Evolutionary conservation across 352 stramenopile species (phyloP).

Genomic region (Pythium sp.): DNA sequence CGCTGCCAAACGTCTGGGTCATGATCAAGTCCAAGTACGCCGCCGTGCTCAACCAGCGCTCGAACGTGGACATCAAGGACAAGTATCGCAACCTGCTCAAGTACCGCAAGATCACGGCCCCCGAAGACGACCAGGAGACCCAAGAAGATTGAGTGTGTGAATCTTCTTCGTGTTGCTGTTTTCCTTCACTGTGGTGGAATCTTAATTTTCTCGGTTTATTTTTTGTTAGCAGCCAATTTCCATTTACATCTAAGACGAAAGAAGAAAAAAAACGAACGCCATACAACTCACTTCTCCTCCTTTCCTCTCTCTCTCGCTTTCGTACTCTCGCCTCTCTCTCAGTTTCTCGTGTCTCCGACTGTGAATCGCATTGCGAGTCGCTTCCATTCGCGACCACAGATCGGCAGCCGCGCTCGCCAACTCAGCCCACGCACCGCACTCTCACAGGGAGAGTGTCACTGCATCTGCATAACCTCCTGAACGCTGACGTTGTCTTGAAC

Average conservation of each 20-base stretch:
- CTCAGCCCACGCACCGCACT: no score
- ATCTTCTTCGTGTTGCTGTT: neutral
- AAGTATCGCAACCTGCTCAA: constrained; percentile 79
- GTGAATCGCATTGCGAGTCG: no score
- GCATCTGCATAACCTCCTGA: neutral
- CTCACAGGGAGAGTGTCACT: no score
- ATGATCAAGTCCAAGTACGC: constrained; percentile 63
- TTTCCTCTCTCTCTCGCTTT: constrained; percentile 3
- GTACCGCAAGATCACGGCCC: constrained; percentile 24
- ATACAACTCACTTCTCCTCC: constrained; percentile 11
- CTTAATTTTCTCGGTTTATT: constrained; percentile 11
- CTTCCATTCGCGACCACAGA: neutral
- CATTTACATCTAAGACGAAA: constrained; percentile 14
- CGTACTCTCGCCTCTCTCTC: neutral
- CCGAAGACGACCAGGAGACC: neutral
- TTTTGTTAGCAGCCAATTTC: constrained; percentile 15
- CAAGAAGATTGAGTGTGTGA: constrained; percentile 1
- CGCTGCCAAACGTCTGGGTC: constrained; percentile 57
- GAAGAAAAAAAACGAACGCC: constrained; percentile 9
- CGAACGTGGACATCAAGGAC: constrained; percentile 82
- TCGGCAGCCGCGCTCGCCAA: no score
- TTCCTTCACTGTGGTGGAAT: constrained; percentile 3
- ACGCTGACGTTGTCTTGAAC: neutral
- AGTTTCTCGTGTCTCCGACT: neutral
- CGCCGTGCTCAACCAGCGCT: constrained; percentile 41